Conservation (phyloP, 2,329 filamentous ascomycete genomes). For the Elsinoe fawcettii region DNA sequence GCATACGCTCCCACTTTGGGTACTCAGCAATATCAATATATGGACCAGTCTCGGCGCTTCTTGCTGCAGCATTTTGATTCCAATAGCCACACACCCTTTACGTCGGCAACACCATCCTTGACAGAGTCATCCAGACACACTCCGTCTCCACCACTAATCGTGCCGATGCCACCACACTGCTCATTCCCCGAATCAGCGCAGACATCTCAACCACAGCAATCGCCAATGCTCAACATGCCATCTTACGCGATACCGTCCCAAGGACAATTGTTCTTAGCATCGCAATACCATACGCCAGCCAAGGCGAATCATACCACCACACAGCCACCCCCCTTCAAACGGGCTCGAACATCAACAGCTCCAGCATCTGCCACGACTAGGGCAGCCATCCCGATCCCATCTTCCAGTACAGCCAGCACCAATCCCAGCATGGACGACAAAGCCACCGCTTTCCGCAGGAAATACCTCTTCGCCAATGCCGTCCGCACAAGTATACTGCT, state of each 20-base stretch:
- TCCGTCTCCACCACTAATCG: neutral
- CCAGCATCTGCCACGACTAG: neutral
- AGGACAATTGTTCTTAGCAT: neutral
- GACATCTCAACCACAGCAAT: neutral
- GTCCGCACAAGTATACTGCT: conserved; percentile 27
- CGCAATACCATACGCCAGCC: neutral
- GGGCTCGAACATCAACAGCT: neutral
- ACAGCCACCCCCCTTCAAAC: neutral
- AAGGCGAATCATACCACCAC: neutral
- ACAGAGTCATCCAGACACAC: neutral
- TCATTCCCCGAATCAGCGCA: neutral
- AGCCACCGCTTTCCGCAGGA: conserved; percentile 23
- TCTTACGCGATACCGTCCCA: neutral
- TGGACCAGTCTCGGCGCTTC: neutral
- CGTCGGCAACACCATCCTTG: conserved; percentile 1
- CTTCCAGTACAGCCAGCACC: neutral
- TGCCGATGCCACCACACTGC: neutral
- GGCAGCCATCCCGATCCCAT: neutral
- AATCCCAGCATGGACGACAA: conserved; percentile 11
- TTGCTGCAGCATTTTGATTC: neutral
- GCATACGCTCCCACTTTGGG: neutral
- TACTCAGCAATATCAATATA: neutral
- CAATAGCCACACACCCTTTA: neutral
- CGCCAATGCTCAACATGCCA: neutral
- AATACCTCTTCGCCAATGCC: conserved; percentile 27